These are phyloP conservation scores for Metschnikowia lunata DNA, from an alignment of 805 yeast genomes.

Conservation along the genomic window DNA sequence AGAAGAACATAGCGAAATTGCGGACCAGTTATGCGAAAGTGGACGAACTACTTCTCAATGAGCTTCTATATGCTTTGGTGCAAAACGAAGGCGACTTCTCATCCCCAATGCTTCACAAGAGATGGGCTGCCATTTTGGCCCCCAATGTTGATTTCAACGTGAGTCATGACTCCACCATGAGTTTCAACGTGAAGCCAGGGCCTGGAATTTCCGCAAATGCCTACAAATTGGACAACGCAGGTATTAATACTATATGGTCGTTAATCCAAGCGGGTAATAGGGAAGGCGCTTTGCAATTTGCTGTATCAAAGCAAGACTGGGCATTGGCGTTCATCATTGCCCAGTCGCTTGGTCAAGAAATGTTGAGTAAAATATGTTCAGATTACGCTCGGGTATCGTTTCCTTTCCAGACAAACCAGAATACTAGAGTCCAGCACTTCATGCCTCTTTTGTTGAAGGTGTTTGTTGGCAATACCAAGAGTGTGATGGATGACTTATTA, in stretches of 20 bases:
- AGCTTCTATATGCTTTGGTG: constrained; percentile 26
- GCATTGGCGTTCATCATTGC: constrained; percentile 73
- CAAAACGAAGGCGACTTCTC: constrained; percentile 29
- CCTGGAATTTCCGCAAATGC: constrained; percentile 33
- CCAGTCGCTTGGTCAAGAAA: constrained; percentile 56
- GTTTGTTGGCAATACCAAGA: constrained; percentile 55
- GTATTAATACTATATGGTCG: constrained; percentile 29
- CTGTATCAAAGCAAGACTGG: constrained; percentile 66
- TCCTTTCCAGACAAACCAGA: constrained; percentile 38
- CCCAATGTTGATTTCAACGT: constrained; percentile 38
- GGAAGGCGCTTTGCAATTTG: constrained; percentile 58
- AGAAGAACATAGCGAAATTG: constrained; percentile 20
- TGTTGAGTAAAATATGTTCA: constrained; percentile 54
- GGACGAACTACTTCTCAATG: constrained; percentile 29
- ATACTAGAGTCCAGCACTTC: constrained; percentile 35
- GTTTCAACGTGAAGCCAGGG: constrained; percentile 1
- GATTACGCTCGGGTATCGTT: constrained; percentile 49
- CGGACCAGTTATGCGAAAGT: constrained; percentile 4
- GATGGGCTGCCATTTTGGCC: constrained; percentile 36
- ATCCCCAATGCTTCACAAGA: constrained; percentile 25
- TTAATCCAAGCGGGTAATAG: constrained; percentile 59
- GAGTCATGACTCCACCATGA: constrained; percentile 15
- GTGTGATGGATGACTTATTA: constrained; percentile 48
- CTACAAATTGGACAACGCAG: constrained; percentile 36
- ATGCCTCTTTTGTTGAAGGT: constrained; percentile 59